phyloP scores from a whole-genome alignment of 2,329 filamentous ascomycete genomes.

The Xylariaceae sp. region DNA sequence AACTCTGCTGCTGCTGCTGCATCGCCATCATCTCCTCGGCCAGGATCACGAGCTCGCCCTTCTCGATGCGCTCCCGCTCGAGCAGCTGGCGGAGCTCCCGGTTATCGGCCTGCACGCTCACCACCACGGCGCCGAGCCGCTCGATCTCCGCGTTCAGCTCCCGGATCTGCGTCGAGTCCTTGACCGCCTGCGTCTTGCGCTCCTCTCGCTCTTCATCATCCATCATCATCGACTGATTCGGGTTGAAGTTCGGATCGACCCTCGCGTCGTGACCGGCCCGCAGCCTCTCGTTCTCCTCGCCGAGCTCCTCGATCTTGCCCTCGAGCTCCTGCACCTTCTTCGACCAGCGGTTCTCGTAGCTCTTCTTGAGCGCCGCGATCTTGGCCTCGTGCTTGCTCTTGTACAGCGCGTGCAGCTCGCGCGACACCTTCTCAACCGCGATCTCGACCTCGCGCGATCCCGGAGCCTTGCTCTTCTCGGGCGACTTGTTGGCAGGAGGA shows the following conservation, averaged over 20 bases:
- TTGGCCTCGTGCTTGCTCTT: conserved; percentile 97
- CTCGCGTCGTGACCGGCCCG: conserved; percentile 59
- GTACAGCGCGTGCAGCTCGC: conserved; percentile 87
- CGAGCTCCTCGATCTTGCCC: conserved; percentile 60
- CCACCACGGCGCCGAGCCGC: conserved; percentile 67
- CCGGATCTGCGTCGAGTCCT: conserved; percentile 61
- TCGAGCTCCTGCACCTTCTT: conserved; percentile 81
- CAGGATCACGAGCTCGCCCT: conserved; percentile 73
- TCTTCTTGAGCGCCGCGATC: conserved; percentile 80
- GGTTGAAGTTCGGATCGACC: conserved; percentile 44
- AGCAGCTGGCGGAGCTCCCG: conserved; percentile 58
- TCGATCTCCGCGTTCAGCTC: conserved; percentile 69
- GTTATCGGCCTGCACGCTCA: conserved; percentile 65
- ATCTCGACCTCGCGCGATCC: conserved; percentile 66
- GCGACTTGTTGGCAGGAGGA: conserved; percentile 24
- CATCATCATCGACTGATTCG: conserved; percentile 34
- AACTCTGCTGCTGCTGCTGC: conserved; percentile 39
- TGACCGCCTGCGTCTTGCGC: conserved; percentile 46
- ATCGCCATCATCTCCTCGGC: conserved; percentile 81
- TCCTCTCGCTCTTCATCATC: conserved; percentile 48
- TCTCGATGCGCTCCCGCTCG: conserved; percentile 72
- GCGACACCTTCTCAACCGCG: conserved; percentile 84
- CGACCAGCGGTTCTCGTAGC: conserved; percentile 81
- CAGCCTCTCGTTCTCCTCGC: conserved; percentile 70
- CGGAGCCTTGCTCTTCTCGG: conserved; percentile 35